These are phyloP conservation scores for Calonectria fujianensis DNA, from an alignment of 2,329 filamentous ascomycete species.

Conservation along the genomic window DNA sequence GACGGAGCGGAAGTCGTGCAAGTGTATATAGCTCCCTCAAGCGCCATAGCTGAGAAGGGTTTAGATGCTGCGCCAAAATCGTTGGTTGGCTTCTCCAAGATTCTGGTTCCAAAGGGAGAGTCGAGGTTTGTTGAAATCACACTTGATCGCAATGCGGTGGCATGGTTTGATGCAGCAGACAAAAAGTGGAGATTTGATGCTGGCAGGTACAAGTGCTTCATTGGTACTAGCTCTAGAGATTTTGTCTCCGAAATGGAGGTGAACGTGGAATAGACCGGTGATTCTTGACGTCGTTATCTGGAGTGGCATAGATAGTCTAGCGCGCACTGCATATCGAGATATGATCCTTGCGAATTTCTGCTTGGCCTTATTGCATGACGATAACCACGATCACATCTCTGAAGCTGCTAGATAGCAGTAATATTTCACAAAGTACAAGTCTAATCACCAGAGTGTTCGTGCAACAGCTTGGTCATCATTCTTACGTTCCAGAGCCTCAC, in stretches of 20 bases:
- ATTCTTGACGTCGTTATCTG: background rate
- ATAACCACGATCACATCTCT: background rate
- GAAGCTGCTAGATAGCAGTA: background rate
- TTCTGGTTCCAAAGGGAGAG: background rate
- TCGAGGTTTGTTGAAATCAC: background rate
- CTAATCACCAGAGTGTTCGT: background rate
- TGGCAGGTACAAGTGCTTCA: constrained; percentile 1
- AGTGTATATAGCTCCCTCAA: constrained; percentile 5
- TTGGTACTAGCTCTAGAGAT: constrained; percentile 19
- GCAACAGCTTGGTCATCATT: too few species aligned
- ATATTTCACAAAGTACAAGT: background rate
- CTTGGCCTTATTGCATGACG: background rate
- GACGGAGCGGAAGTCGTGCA: background rate
- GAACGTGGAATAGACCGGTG: background rate
- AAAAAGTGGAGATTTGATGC: constrained; percentile 8
- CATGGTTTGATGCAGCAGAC: background rate
- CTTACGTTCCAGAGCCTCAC: too few species aligned
- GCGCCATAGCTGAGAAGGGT: background rate
- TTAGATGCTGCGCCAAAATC: background rate
- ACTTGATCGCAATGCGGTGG: background rate
- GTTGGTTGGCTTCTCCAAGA: background rate
- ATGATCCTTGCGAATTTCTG: background rate
- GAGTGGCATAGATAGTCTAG: background rate
- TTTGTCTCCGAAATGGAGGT: background rate
- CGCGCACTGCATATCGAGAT: background rate